Conservation (phyloP, 192 early-diverging fungal species). For the Globomyces pollinis-pini region DNA sequence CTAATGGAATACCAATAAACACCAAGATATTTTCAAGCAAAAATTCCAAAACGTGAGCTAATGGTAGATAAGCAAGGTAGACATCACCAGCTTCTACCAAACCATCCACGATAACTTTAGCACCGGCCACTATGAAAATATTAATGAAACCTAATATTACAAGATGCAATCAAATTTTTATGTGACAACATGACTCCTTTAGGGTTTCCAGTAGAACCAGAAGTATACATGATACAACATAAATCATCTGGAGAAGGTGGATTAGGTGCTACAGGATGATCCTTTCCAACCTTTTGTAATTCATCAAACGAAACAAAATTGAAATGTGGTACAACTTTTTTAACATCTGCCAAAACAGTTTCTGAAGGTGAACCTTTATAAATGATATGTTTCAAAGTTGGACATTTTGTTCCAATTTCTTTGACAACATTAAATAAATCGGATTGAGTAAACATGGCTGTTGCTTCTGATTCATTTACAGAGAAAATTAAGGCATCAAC, state of each 20-base stretch:
- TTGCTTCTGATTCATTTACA: slow-evolving; percentile 71
- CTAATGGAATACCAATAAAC: slow-evolving; percentile 26
- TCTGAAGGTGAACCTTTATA: slow-evolving; percentile 58
- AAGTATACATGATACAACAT: slow-evolving; percentile 74
- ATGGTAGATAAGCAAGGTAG: slow-evolving; percentile 66
- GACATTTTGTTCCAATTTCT: slow-evolving; percentile 54
- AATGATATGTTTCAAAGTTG: slow-evolving; percentile 60
- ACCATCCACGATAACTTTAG: background rate
- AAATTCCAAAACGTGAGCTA: slow-evolving; percentile 87
- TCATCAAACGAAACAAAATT: slow-evolving; percentile 54
- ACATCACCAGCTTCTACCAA: slow-evolving; percentile 35
- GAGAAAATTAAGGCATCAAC: slow-evolving; percentile 77
- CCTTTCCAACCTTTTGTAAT: slow-evolving; percentile 54
- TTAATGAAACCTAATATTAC: no score
- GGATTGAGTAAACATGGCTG: slow-evolving; percentile 63
- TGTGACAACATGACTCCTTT: slow-evolving; percentile 87
- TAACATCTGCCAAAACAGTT: slow-evolving; percentile 24
- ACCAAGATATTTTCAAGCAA: slow-evolving; percentile 63
- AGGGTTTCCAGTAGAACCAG: slow-evolving; percentile 82
- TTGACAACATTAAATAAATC: slow-evolving; percentile 60
- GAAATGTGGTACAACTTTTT: slow-evolving; percentile 2
- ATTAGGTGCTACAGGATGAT: slow-evolving; percentile 50
- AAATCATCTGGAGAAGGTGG: slow-evolving; percentile 66
- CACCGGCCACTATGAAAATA: slow-evolving; percentile 10
- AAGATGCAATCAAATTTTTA: slow-evolving; percentile 72